Evolutionary conservation across 768 basidiomycete genomes (phyloP).

Genomic region (Tricholoma flavovirens): DNA sequence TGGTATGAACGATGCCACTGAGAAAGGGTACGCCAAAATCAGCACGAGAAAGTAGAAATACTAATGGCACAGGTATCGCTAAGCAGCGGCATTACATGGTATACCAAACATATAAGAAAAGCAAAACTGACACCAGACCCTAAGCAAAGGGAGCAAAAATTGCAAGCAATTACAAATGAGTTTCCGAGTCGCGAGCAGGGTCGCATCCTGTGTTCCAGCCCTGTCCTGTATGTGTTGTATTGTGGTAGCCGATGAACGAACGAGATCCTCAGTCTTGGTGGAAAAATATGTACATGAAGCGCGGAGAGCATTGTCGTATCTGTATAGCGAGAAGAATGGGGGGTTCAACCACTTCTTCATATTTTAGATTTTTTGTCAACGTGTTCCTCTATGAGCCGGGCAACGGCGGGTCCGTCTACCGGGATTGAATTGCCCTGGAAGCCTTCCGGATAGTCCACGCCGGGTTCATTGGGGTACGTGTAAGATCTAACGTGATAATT

Average conservation of each 20-base stretch:
- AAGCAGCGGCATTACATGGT: background rate
- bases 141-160: background rate
- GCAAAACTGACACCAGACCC: background rate
- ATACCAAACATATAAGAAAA: background rate
- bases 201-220: background rate
- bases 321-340: background rate
- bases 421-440: slow-evolving; percentile 82
- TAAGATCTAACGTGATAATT: slow-evolving; percentile 18
- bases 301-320: too few relatives aligned
- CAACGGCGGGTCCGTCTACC: slow-evolving; percentile 59
- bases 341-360: background rate
- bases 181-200: background rate
- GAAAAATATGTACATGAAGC: background rate
- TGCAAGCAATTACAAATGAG: background rate
- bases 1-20: too few relatives aligned
- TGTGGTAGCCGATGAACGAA: too few relatives aligned
- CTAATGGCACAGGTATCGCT: background rate
- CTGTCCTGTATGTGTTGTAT: too few relatives aligned
- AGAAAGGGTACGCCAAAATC: background rate
- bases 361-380: slow-evolving; percentile 19
- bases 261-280: background rate
- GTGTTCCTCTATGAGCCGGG: slow-evolving; percentile 67
- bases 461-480: slow-evolving; percentile 39
- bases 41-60: background rate
- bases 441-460: slow-evolving; percentile 70